These are phyloP conservation scores for Geoglossum glabrum DNA, from an alignment of 495 filamentous ascomycete species.

Conservation along the genomic window DNA sequence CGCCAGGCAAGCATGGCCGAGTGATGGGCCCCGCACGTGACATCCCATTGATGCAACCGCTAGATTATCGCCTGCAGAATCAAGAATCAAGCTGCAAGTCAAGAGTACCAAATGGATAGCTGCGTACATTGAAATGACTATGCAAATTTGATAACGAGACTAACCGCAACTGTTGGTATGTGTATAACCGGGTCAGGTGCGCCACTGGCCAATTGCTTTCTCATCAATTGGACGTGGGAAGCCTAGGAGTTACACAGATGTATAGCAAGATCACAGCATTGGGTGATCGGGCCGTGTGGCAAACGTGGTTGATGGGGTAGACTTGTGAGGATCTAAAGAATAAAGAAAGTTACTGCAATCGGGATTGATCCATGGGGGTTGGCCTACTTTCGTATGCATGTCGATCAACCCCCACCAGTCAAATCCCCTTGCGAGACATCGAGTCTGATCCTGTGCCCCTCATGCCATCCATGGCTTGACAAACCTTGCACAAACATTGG, in stretches of 20 bases:
- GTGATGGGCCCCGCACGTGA: background rate
- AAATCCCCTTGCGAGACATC: background rate
- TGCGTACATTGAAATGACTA: background rate
- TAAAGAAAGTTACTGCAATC: background rate
- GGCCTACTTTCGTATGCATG: background rate
- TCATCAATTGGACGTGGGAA: background rate
- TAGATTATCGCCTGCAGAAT: background rate
- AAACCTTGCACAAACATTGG: background rate
- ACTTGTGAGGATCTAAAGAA: background rate
- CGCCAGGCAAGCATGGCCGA: too few species aligned
- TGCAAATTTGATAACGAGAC: too few species aligned
- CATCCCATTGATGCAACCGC: background rate
- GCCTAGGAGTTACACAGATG: background rate
- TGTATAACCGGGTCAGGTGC: background rate
- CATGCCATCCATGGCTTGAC: background rate
- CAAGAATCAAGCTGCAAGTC: background rate
- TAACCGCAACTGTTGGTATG: background rate
- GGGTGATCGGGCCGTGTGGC: background rate
- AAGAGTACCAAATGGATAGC: background rate
- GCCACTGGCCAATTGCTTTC: background rate
- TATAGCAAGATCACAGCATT: background rate
- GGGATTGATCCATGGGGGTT: background rate
- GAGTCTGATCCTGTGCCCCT: background rate
- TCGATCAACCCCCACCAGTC: background rate
- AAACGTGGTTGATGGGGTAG: background rate